Base-by-base conservation (phyloP, 441 rosid genomes). In the Syzygium malaccense region DNA sequence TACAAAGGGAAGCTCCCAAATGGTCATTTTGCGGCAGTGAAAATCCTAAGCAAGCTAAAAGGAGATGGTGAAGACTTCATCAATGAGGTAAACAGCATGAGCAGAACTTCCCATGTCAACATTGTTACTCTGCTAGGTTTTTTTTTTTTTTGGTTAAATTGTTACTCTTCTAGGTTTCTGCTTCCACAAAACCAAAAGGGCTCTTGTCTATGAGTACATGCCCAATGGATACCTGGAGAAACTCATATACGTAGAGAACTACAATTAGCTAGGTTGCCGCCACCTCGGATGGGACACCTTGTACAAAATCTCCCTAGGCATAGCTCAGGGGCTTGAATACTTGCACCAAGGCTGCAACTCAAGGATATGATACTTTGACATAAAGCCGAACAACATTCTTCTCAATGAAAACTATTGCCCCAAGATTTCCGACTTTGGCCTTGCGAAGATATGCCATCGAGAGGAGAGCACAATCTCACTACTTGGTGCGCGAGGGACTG, bases 51-150 rank as follows among this genome's bases (percentile, higher is more conserved):
- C 18, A 56, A 68, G n/a, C 75, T 75, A 0, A 68, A 86, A 28
- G 64, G 83, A 1, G 57, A 86, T 23, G 90, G 90, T 10, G 66
- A 86, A 87, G 91, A 86, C 37, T 88, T 88, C 48, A 49, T 90
- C 12, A 87, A 88, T 45, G 91, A 90, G 51, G 87, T 88, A 20
- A 79, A 57, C 8, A 37, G 66, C 86, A 89, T 86, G 80, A 71
- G 56, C 8, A 78, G 83, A 58, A 86, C 80, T 58, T 86, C 86
- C 30, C 88, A 89, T 10, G 66, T 86, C 37, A 89, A 89, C 55
- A 75, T 86, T 57, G 90, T 51, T 53, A 51, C n/a, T 10, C 83
- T 89, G 14, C 17, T 89, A 23, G 90, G n/a, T n/a, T n/a, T n/a
- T n/a, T n/a, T n/a, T n/a, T n/a, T n/a, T n/a, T n/a, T n/a, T n/a